These are phyloP conservation scores for Yarrowia sp. DNA, from an alignment of 805 yeast genomes.

Conservation along the genomic window DNA sequence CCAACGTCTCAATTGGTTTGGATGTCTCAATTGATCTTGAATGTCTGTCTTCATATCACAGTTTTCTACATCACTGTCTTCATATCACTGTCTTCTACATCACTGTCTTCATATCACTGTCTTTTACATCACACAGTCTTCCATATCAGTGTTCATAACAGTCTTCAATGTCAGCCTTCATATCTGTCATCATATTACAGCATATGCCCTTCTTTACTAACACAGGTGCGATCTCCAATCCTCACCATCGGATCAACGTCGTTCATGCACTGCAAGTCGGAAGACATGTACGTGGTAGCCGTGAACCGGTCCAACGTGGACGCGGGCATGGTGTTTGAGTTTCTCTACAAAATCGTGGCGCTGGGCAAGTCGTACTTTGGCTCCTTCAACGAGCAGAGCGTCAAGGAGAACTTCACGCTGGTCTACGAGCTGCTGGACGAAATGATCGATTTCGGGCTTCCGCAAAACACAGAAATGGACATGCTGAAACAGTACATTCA, in stretches of 20 bases:
- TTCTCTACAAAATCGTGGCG: conserved; percentile 66
- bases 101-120: too few species aligned
- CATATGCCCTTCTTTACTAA: background rate
- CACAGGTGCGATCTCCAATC: conserved; percentile 65
- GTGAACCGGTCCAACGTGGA: conserved; percentile 91
- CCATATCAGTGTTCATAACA: too few species aligned
- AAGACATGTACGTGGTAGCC: conserved; percentile 78
- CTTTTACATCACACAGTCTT: too few species aligned
- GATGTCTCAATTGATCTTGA: too few species aligned
- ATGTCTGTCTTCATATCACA: too few species aligned
- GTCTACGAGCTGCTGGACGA: conserved; percentile 83
- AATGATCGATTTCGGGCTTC: conserved; percentile 77
- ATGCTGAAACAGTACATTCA: conserved; percentile 53
- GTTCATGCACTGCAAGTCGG: conserved; percentile 73
- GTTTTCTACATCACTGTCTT: too few species aligned
- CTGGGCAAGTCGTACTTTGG: conserved; percentile 57
- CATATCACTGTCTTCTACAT: too few species aligned
- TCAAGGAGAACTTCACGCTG: conserved; percentile 69
- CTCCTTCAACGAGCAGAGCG: conserved; percentile 55
- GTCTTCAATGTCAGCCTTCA: too few species aligned
- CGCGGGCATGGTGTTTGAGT: conserved; percentile 80
- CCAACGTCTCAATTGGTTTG: too few species aligned
- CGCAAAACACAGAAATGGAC: conserved; percentile 65
- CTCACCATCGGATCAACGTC: conserved; percentile 92
- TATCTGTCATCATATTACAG: too few species aligned